These are phyloP conservation scores for Volvox carteri DNA, from an alignment of 163 green algal species.

Conservation along the genomic window DNA sequence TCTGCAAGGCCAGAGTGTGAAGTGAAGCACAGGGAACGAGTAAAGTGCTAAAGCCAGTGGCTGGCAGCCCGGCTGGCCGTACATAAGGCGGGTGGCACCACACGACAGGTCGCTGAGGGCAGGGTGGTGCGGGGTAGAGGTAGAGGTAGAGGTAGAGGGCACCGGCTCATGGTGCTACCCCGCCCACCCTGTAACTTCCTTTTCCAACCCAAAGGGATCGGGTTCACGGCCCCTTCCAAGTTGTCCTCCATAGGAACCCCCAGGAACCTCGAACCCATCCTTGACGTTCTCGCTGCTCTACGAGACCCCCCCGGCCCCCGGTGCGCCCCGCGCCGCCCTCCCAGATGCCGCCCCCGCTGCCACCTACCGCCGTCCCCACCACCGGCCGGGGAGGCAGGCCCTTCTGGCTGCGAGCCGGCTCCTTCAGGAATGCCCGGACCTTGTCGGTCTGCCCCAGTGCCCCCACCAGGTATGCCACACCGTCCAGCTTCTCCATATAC, in stretches of 20 bases:
- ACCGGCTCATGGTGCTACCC: background rate
- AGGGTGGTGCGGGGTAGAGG: background rate
- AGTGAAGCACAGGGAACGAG: background rate
- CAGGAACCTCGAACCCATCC: background rate
- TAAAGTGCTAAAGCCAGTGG: background rate
- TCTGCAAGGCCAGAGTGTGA: conserved; percentile 44
- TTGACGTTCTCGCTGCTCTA: background rate
- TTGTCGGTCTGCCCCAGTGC: conserved; percentile 75
- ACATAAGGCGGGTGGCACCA: background rate
- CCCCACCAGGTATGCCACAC: conserved; percentile 69
- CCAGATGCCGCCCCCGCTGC: background rate
- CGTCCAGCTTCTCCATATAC: conserved; percentile 85
- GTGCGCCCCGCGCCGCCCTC: background rate
- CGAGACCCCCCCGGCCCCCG: background rate
- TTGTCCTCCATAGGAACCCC: background rate
- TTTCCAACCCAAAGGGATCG: too few species aligned
- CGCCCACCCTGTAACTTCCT: background rate
- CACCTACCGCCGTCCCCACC: conserved; percentile 78
- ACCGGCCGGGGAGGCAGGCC: conserved; percentile 81
- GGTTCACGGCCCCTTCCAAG: too few species aligned
- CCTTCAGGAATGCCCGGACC: conserved; percentile 73
- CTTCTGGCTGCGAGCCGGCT: conserved; percentile 68
- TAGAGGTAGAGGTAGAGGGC: background rate
- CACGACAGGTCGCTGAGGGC: background rate
- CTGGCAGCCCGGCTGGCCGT: background rate